phyloP scores from a whole-genome alignment of 2,329 filamentous ascomycete species.

The Mycogone perniciosa region DNA sequence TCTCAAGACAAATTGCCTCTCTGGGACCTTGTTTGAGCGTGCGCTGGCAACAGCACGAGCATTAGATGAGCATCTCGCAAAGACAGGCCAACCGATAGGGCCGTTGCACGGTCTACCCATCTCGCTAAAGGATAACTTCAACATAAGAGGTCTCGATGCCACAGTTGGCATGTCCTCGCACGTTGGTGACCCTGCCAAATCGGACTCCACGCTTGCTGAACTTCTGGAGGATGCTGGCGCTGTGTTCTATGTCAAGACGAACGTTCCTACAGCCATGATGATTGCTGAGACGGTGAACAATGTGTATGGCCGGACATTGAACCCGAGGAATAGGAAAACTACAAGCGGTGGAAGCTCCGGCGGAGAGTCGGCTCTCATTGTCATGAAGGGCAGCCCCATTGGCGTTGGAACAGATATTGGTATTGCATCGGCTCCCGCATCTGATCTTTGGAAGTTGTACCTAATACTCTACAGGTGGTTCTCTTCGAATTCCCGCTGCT shows the following conservation, averaged over 20 bases:
- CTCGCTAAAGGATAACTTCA: conserved; percentile 66
- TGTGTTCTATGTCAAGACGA: conserved; percentile 52
- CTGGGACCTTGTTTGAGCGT: conserved; percentile 49
- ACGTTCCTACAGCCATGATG: conserved; percentile 60
- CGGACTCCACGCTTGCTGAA: conserved; percentile 34
- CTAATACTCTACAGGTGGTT: conserved; percentile 34
- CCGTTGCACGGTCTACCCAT: conserved; percentile 61
- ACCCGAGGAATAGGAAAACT: conserved; percentile 52
- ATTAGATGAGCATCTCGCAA: conserved; percentile 45
- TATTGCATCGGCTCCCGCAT: conserved; percentile 1
- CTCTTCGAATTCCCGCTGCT: conserved; percentile 47
- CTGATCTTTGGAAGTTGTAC: background rate
- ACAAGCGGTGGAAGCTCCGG: conserved; percentile 62
- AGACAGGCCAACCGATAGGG: conserved; percentile 43
- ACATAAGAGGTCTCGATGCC: conserved; percentile 52
- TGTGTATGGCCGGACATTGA: conserved; percentile 55
- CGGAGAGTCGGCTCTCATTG: conserved; percentile 59
- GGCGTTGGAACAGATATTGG: conserved; percentile 60
- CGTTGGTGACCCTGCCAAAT: conserved; percentile 48
- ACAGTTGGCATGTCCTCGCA: conserved; percentile 59
- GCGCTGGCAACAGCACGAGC: conserved; percentile 42
- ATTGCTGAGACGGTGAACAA: conserved; percentile 63
- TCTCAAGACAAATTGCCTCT: conserved; percentile 42
- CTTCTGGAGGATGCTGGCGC: conserved; percentile 43
- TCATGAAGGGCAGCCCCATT: conserved; percentile 50